Percentiles rank a stretch among this genome's conserved stretches.
phyloP scores from a whole-genome alignment of 129 eudicot genomes.

The Lonicera japonica region DNA sequence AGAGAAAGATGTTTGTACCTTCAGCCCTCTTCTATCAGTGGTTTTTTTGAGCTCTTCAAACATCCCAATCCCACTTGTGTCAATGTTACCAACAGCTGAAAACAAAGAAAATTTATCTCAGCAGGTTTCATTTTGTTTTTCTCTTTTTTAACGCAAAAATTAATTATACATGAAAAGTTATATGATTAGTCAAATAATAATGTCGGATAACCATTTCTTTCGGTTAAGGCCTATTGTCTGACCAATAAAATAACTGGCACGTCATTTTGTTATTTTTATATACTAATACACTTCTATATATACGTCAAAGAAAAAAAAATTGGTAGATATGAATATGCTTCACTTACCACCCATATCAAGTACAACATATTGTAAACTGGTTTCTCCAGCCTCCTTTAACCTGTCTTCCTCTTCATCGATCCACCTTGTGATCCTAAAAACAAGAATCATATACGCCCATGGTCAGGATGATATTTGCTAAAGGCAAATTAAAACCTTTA shows the following conservation, averaged over 20 bases:
- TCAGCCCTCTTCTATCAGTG: conserved; percentile 65
- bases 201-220: too few species aligned
- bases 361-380: conserved; percentile 53
- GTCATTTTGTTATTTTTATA: background rate
- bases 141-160: too few species aligned
- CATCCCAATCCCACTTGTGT: conserved; percentile 92
- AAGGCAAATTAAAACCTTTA: background rate
- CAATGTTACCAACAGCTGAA: conserved; percentile 89
- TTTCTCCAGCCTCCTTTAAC: conserved; percentile 40
- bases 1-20: conserved; percentile 44
- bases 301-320: background rate
- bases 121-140: too few species aligned
- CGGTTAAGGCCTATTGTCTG: too few species aligned
- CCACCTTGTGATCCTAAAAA: conserved; percentile 71
- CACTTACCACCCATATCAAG: conserved; percentile 75
- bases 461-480: background rate
- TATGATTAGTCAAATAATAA: too few species aligned
- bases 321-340: too few species aligned
- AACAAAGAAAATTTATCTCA: background rate
- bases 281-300: background rate
- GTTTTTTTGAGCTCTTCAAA: conserved; percentile 68
- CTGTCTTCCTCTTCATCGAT: conserved; percentile 86
- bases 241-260: background rate
- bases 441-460: background rate
- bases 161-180: too few species aligned